A percentile compares a stretch with the other conserved stretches of the same genome.
These are phyloP conservation scores for Hymenoscyphus albidus DNA, from an alignment of 2,329 filamentous ascomycete genomes.

Conservation along the genomic window DNA sequence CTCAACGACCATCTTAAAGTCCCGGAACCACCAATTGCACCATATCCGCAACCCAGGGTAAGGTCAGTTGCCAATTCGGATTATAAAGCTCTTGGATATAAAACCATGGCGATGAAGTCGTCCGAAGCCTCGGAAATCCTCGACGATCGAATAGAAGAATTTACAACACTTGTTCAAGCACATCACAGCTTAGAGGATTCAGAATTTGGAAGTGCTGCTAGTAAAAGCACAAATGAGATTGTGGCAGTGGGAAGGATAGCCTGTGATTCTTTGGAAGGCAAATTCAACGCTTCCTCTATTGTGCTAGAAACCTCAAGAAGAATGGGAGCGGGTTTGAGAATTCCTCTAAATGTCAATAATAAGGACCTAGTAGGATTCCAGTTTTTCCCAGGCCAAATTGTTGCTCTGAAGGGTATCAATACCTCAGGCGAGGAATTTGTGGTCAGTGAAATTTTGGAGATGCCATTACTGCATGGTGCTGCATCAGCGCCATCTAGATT, in stretches of 20 bases:
- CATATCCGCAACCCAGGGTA: constrained; percentile 71
- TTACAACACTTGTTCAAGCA: constrained; percentile 68
- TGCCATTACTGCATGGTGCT: constrained; percentile 71
- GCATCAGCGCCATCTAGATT: constrained; percentile 66
- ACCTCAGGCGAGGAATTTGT: constrained; percentile 79
- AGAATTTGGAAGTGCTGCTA: constrained; percentile 82
- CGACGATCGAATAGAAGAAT: constrained; percentile 93
- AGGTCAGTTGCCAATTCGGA: constrained; percentile 84
- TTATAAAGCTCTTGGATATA: constrained; percentile 85
- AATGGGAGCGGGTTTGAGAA: constrained; percentile 75
- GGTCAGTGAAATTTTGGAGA: constrained; percentile 69
- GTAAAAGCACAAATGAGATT: constrained; percentile 79
- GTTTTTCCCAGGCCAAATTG: constrained; percentile 93
- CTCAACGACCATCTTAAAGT: constrained; percentile 71
- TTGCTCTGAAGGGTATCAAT: constrained; percentile 82
- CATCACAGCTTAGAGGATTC: constrained; percentile 73
- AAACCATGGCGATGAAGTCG: constrained; percentile 90
- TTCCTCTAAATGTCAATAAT: constrained; percentile 72
- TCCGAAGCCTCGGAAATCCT: constrained; percentile 89
- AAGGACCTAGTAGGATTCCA: constrained; percentile 60
- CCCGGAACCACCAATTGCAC: constrained; percentile 66
- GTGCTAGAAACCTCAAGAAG: constrained; percentile 85
- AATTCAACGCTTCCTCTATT: constrained; percentile 77
- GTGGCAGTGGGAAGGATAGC: constrained; percentile 90
- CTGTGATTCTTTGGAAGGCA: constrained; percentile 81